Evolutionary conservation across 805 yeast species (phyloP), one percentile per base, ranked within the genome.

Genomic region (Torulaspora gathmanii): DNA sequence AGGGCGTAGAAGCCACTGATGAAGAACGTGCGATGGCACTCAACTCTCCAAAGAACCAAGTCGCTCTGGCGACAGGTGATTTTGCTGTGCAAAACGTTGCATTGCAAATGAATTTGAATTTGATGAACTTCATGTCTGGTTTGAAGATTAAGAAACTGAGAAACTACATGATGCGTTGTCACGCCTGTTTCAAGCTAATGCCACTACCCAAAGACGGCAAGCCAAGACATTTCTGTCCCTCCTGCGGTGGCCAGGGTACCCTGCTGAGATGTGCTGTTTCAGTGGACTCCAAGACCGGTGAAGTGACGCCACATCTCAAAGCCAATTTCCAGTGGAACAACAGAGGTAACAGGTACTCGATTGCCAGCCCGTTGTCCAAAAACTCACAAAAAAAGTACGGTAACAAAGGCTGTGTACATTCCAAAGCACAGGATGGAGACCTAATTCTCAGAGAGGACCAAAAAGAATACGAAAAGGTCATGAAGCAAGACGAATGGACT

Each of bases 31-130:
- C 50, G 15, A 53, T 5, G 57, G 54, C 54, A 9, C 52, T 61
- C 15, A 51, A 38, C 35, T 43, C 51, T 15, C 62, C 67, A 15
- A 54, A 68, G n/a, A 74, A 83, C 46, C 77, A 81, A 51, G 93
- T 83, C 15, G 99, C 97, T 2, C 68, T 93, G 40, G 83, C 96
- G 0, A 85, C 97, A 0, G 95, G 95, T 22, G 99, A 93, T 78
- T 93, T 91, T 70, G 98, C 99, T 2, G 87, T 91, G 58, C 99
- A 93, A 67, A 93, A 93, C 66, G 96, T 90, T 12, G 78, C 96
- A 1, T 73, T 93, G 69, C 98, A 91, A 65, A 75, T 93, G 56
- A 96, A 96, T 4, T 66, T 93, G 46, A 84, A 86, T 53, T 72
- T 91, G 54, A 83, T 93, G 80, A 90, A 90, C 65, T 73, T 86